Percentiles rank a stretch among this genome's conserved stretches.
These are phyloP conservation scores for Avena insularis DNA, from an alignment of 176 grass and related monocot genomes.

Conservation along the genomic window DNA sequence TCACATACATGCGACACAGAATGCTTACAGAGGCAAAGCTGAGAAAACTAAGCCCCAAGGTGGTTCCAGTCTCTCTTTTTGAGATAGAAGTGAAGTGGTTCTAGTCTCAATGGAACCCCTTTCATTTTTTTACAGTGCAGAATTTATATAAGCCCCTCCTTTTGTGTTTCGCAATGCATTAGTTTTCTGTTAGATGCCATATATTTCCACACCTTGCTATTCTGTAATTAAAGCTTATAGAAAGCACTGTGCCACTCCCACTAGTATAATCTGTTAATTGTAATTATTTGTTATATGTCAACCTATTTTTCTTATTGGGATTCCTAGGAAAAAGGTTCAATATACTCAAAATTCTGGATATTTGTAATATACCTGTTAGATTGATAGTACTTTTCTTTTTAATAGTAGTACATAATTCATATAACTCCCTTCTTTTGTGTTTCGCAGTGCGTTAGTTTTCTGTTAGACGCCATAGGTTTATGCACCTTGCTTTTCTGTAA, in stretches of 20 bases:
- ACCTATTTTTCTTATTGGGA: slow-evolving; percentile 8
- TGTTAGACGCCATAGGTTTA: not conserved
- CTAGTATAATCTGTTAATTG: not conserved
- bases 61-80: slow-evolving; percentile 21
- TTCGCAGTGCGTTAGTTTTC: not conserved
- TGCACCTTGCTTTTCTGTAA: not conserved
- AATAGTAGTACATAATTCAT: not conserved
- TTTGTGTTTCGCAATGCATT: not conserved
- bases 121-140: not conserved
- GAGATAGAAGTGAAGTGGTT: not conserved
- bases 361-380: slow-evolving; percentile 17
- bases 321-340: not conserved
- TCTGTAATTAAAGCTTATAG: not conserved
- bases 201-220: not conserved
- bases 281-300: slow-evolving; percentile 13
- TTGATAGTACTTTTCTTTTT: not conserved
- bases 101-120: slow-evolving; percentile 1
- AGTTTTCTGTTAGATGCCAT: not conserved
- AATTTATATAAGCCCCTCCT: not conserved
- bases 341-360: not conserved
- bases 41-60: slow-evolving; percentile 33
- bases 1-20: slow-evolving; percentile 4
- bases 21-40: slow-evolving; percentile 32
- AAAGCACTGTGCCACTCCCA: not conserved
- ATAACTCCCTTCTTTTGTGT: not conserved